These are phyloP conservation scores for Ogataea saltuana DNA, from an alignment of 805 yeast species.

Conservation along the genomic window DNA sequence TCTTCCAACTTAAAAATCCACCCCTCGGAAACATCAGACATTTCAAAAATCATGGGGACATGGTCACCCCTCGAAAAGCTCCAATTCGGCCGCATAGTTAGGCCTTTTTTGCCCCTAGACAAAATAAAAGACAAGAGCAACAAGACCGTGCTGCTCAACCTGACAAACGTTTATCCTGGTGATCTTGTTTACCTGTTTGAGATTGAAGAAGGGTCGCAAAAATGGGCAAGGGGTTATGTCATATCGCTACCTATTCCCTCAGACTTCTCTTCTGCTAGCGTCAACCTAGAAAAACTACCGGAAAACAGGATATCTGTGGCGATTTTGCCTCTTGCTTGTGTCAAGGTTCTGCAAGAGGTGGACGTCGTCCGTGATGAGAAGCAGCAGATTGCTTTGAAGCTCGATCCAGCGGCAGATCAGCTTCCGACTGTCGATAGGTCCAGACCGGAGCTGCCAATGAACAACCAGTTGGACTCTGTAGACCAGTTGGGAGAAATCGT, in stretches of 20 bases:
- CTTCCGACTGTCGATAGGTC: background rate
- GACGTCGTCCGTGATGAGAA: too few species aligned
- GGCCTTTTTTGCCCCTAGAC: slow-evolving; percentile 49
- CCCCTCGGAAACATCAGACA: too few species aligned
- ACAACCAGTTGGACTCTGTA: slow-evolving; percentile 44
- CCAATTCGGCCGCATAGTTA: slow-evolving; percentile 44
- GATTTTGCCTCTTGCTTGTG: slow-evolving; percentile 60
- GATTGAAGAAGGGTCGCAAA: slow-evolving; percentile 42
- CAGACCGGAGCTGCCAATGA: slow-evolving; percentile 54
- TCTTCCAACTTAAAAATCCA: too few species aligned
- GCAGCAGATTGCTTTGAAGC: too few species aligned
- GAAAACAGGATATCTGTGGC: slow-evolving; percentile 53
- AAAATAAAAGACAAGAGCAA: slow-evolving; percentile 17
- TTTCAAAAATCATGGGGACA: slow-evolving; percentile 13
- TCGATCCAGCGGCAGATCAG: too few species aligned
- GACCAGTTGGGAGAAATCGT: slow-evolving; percentile 56
- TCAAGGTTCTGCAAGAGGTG: slow-evolving; percentile 45
- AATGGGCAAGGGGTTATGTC: slow-evolving; percentile 82
- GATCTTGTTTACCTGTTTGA: slow-evolving; percentile 79
- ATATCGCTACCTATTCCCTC: slow-evolving; percentile 68
- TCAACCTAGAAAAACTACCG: slow-evolving; percentile 63
- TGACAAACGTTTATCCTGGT: slow-evolving; percentile 64
- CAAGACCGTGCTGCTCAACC: slow-evolving; percentile 16
- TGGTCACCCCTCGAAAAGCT: slow-evolving; percentile 54
- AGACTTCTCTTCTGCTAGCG: slow-evolving; percentile 62